Evolutionary conservation across 73 alveolate species (phyloP).

Genomic region (Paramecium bursaria): DNA sequence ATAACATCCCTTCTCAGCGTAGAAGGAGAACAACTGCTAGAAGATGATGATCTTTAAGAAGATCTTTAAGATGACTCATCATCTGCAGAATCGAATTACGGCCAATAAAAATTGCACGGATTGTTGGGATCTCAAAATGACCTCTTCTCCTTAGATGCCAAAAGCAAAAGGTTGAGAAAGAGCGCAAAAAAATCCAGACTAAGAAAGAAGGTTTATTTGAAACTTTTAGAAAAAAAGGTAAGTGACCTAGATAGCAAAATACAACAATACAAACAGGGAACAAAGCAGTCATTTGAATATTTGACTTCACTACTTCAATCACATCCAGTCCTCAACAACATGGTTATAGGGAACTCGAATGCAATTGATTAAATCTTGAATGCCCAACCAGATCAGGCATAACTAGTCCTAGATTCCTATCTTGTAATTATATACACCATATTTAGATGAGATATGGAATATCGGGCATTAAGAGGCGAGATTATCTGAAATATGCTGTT

Average conservation of each 20-base stretch:
- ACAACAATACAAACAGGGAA: background rate
- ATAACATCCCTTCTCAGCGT: slow-evolving; percentile 59
- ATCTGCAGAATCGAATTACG: background rate
- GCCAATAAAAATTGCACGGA: slow-evolving; percentile 30
- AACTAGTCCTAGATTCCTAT: too few species aligned
- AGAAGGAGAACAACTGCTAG: slow-evolving; percentile 36
- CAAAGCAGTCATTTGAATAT: slow-evolving; percentile 33
- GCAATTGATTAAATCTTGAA: slow-evolving; percentile 7
- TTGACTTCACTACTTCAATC: background rate
- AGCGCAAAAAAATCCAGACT: slow-evolving; percentile 73
- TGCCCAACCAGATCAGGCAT: too few species aligned
- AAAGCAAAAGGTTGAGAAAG: slow-evolving; percentile 58
- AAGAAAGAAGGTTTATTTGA: slow-evolving; percentile 72
- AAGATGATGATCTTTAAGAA: slow-evolving; percentile 43
- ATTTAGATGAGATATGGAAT: slow-evolving; percentile 49
- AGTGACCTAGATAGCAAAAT: slow-evolving; percentile 48
- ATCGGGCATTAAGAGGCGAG: slow-evolving; percentile 43
- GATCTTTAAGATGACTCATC: slow-evolving; percentile 2
- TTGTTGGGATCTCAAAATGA: slow-evolving; percentile 47
- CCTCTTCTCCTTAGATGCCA: slow-evolving; percentile 14
- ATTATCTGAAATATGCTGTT: slow-evolving; percentile 25
- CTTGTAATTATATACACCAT: too few species aligned
- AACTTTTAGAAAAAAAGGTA: slow-evolving; percentile 70
- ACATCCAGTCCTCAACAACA: slow-evolving; percentile 34
- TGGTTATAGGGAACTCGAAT: slow-evolving; percentile 33